Evolutionary conservation across 2,329 filamentous ascomycete species (phyloP).

Genomic region (Westerdykella sp.): DNA sequence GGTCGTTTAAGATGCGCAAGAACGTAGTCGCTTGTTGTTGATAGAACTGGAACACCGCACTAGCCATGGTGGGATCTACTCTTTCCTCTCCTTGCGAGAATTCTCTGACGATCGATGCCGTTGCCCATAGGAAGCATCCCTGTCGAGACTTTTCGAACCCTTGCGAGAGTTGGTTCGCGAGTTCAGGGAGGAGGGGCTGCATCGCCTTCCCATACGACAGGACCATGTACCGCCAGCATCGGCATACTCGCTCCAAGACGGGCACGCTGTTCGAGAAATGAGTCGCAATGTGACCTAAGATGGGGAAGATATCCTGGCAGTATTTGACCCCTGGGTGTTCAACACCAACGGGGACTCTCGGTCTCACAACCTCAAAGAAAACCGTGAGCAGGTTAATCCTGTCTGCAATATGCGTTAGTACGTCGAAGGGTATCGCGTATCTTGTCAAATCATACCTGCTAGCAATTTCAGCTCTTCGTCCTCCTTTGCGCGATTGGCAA

Average conservation of each 20-base stretch:
- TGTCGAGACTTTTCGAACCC: slow-evolving; percentile 83
- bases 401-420: slow-evolving; percentile 47
- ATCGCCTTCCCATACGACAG: slow-evolving; percentile 91
- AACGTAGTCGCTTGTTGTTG: slow-evolving; percentile 89
- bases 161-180: slow-evolving; percentile 81
- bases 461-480: slow-evolving; percentile 79
- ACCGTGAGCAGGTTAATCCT: slow-evolving; percentile 87
- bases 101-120: slow-evolving; percentile 86
- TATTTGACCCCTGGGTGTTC: slow-evolving; percentile 92
- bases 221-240: slow-evolving; percentile 95
- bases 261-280: slow-evolving; percentile 81
- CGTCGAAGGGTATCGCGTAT: not conserved
- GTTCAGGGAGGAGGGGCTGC: slow-evolving; percentile 71
- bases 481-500: slow-evolving; percentile 78
- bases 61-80: slow-evolving; percentile 72
- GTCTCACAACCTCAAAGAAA: slow-evolving; percentile 73
- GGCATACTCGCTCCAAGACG: slow-evolving; percentile 87
- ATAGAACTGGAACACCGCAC: slow-evolving; percentile 90
- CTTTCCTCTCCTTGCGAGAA: slow-evolving; percentile 87
- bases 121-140: slow-evolving; percentile 98
- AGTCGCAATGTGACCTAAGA: slow-evolving; percentile 78
- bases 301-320: slow-evolving; percentile 87
- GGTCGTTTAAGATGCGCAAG: slow-evolving; percentile 78
- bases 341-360: slow-evolving; percentile 61
- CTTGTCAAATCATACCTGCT: slow-evolving; percentile 54